Base-by-base conservation (phyloP, 164 flowering plant genomes). In the Umbilicus rupestris region DNA sequence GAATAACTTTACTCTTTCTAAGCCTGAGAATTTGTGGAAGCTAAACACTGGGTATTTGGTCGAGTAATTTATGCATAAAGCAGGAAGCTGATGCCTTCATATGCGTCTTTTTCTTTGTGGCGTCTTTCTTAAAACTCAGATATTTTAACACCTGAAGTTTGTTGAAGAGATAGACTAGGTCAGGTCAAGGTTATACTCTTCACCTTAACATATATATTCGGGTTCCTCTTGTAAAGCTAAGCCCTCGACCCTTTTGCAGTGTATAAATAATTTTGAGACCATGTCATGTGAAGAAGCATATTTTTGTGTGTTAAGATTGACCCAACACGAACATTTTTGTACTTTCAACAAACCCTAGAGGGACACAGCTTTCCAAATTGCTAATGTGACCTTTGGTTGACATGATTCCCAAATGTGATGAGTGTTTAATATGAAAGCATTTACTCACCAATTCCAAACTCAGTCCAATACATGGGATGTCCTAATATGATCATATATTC, bases 211-310 rank as follows among this genome's bases (percentile, higher is more conserved):
- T 10, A 24, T 22, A 24, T 22, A 7, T 24, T 9, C 30, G 58
- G 29, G 24, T 35, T 24, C 28, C 58, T 55, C 17, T 52, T 55
- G 29, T 28, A 55, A 55, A 55, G 60, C 60, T 55, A 22, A 17
- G 60, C 31, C 22, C 33, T 55, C 19, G 5, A 29, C 33, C 60
- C 60, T 28, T 55, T 28, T 55, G 33, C 60, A 55, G 19, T 55
- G 28, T 24, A 28, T 14, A 52, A 52, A 8, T 55, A 28, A 33
- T 55, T 55, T 28, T 19, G 60, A 33, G 60, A 55, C 60, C 60
- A 28, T 55, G 33, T 14, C 60, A 55, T 55, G 60, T 55, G 60
- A 26, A 55, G 33, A 28, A 55, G 60, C 60, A 28, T 55, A 55
- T 28, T 55, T 52, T 55, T 11, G 33, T 28, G 29, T 55, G 33